These are phyloP conservation scores for Escallonia rubra DNA, from an alignment of 129 eudicot species.

Conservation along the genomic window DNA sequence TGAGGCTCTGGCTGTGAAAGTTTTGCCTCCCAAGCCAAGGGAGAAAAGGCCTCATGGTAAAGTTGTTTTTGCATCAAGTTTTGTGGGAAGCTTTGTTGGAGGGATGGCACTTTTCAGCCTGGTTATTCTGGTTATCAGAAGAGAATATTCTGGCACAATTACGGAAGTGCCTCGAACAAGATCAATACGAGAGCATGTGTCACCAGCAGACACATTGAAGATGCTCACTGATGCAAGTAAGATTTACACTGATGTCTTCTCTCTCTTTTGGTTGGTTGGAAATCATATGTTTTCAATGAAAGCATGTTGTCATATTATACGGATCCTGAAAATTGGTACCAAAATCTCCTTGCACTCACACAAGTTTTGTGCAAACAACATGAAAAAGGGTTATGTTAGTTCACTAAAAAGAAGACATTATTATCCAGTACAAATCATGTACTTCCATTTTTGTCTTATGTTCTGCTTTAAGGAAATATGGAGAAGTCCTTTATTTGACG, in stretches of 20 bases:
- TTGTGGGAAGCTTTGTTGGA: conserved; percentile 66
- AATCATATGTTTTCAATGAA: not conserved
- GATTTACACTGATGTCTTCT: not conserved
- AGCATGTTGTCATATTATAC: too few species aligned
- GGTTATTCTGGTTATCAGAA: conserved; percentile 39
- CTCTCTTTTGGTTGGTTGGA: not conserved
- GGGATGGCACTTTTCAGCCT: conserved; percentile 43
- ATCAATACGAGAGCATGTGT: conserved; percentile 39
- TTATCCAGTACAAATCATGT: too few species aligned
- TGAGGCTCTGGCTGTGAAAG: conserved; percentile 73
- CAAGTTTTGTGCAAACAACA: too few species aligned
- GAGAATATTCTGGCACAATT: conserved; percentile 26
- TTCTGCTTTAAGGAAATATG: too few species aligned
- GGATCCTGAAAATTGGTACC: too few species aligned
- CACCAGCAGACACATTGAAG: conserved; percentile 45
- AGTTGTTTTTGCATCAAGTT: conserved; percentile 56
- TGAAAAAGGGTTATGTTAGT: too few species aligned
- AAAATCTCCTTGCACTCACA: too few species aligned
- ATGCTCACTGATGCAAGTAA: conserved; percentile 73
- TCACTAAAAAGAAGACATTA: too few species aligned
- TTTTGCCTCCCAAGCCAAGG: conserved; percentile 30
- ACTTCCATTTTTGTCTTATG: too few species aligned
- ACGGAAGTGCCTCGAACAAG: conserved; percentile 33
- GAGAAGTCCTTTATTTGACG: too few species aligned
- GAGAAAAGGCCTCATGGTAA: conserved; percentile 25